A percentile compares a stretch with the other conserved stretches of the same genome.
phyloP scores from a whole-genome alignment of 2,329 filamentous ascomycete genomes.

The Sarocladium kiliense region DNA sequence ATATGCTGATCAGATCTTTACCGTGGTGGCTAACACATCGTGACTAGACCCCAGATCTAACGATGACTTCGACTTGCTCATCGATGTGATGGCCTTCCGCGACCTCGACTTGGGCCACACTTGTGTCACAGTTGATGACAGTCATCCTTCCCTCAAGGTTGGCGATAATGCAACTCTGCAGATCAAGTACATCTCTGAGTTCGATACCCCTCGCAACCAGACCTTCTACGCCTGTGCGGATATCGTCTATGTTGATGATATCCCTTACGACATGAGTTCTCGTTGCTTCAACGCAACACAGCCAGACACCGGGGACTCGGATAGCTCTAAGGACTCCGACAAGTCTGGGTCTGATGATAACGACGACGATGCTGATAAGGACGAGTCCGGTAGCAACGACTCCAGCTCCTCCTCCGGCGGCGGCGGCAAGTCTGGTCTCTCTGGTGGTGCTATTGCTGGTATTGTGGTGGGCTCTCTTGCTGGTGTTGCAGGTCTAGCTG shows the following conservation, averaged over 20 bases:
- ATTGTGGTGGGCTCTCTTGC: slow-evolving; percentile 66
- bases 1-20: not conserved
- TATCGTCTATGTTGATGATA: slow-evolving; percentile 34
- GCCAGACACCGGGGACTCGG: slow-evolving; percentile 12
- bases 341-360: not conserved
- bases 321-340: slow-evolving; percentile 2
- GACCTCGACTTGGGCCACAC: slow-evolving; percentile 40
- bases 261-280: slow-evolving; percentile 26
- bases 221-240: slow-evolving; percentile 47
- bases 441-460: slow-evolving; percentile 67
- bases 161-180: slow-evolving; percentile 44
- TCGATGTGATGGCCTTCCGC: slow-evolving; percentile 27
- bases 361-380: too few species aligned
- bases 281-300: slow-evolving; percentile 41
- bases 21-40: not conserved
- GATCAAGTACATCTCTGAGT: slow-evolving; percentile 41
- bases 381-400: slow-evolving; percentile 15
- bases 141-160: slow-evolving; percentile 26
- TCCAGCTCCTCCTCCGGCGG: slow-evolving; percentile 16
- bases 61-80: slow-evolving; percentile 34
- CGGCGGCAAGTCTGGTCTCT: slow-evolving; percentile 36
- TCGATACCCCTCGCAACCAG: slow-evolving; percentile 35
- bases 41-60: slow-evolving; percentile 31
- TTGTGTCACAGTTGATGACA: slow-evolving; percentile 34
- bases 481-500: slow-evolving; percentile 56